Conservation (phyloP, 2,329 filamentous ascomycete genomes). For the Verticillium dahliae region DNA sequence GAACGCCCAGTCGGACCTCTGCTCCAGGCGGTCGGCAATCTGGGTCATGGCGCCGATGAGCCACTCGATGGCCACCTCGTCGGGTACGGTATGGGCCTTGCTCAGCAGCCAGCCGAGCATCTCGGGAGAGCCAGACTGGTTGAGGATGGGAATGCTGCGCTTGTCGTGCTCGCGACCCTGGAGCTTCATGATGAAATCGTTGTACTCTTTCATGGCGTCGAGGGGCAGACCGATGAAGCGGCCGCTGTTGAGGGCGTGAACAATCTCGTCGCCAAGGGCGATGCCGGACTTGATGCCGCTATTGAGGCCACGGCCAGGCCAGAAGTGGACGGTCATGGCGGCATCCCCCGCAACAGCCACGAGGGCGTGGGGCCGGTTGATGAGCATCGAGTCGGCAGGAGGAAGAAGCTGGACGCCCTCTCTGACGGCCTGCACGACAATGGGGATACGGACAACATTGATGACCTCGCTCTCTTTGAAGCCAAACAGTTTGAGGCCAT, state of each 20-base stretch:
- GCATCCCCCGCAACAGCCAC: conserved; percentile 27
- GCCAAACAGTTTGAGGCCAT: conserved; percentile 27
- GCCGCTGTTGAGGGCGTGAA: conserved; percentile 21
- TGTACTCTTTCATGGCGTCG: conserved; percentile 23
- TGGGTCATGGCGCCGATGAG: conserved; percentile 24
- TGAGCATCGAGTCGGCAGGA: conserved; percentile 15
- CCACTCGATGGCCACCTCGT: conserved; percentile 25
- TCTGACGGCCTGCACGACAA: conserved; percentile 25
- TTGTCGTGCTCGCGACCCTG: conserved; percentile 27
- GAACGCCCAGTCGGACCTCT: conserved; percentile 22
- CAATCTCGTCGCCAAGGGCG: conserved; percentile 26
- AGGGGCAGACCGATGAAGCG: conserved; percentile 22
- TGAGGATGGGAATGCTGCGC: conserved; percentile 26
- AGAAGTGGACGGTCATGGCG: conserved; percentile 29
- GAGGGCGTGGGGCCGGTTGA: conserved; percentile 21
- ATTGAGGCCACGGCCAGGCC: conserved; percentile 27
- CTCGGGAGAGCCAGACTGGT: conserved; percentile 25
- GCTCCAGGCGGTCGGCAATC: conserved; percentile 23
- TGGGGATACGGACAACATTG: conserved; percentile 27
- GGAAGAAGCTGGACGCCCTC: conserved; percentile 22
- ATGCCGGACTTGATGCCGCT: conserved; percentile 28
- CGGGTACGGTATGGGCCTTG: conserved; percentile 21
- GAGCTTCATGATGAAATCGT: conserved; percentile 27
- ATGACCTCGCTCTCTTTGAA: conserved; percentile 27
- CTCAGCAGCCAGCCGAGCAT: conserved; percentile 25